Evolutionary conservation across 805 yeast species (phyloP).

Genomic region (Teunomyces atbi): DNA sequence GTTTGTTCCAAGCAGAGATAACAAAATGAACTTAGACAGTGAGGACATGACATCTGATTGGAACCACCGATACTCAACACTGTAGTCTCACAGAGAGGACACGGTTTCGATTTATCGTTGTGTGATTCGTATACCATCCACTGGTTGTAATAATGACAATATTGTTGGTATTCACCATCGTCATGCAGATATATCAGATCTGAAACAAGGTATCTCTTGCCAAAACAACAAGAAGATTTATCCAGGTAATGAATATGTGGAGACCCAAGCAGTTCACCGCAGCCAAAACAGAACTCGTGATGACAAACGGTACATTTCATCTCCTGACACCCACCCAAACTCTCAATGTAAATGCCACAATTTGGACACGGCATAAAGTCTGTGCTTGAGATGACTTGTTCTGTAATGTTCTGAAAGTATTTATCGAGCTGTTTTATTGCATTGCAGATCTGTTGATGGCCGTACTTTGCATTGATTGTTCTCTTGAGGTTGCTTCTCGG

Average conservation of each 20-base stretch:
- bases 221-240: neutral
- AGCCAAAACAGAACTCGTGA: neutral
- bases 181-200: neutral
- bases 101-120: neutral
- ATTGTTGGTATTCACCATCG: neutral
- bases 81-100: neutral
- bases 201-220: neutral
- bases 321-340: neutral
- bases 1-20: neutral
- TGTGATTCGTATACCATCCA: neutral
- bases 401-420: neutral
- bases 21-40: neutral
- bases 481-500: neutral
- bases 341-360: neutral
- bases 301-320: neutral
- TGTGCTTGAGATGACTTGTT: neutral
- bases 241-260: neutral
- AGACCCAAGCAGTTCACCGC: neutral
- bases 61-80: neutral
- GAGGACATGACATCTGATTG: neutral
- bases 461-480: neutral
- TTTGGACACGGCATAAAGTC: neutral
- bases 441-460: neutral
- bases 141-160: neutral
- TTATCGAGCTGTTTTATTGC: neutral